These are phyloP conservation scores for Trametes villosa DNA, from an alignment of 768 basidiomycete species.

Conservation along the genomic window DNA sequence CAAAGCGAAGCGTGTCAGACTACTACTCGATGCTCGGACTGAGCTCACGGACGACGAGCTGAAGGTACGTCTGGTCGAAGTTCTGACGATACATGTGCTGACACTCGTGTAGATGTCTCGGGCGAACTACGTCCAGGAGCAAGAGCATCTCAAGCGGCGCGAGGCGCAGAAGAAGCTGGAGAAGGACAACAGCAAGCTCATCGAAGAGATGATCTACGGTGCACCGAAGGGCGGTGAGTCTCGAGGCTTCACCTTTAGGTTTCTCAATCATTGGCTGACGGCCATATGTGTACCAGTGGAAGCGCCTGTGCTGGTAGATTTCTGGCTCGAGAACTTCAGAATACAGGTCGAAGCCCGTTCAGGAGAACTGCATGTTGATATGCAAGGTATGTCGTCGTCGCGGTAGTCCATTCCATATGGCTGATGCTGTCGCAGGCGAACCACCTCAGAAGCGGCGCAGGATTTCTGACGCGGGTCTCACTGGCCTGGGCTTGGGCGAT, in stretches of 20 bases:
- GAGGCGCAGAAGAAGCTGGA: constrained; percentile 56
- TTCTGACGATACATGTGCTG: neutral
- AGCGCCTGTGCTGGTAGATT: constrained; percentile 66
- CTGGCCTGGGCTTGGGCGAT: neutral
- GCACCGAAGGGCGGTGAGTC: constrained; percentile 65
- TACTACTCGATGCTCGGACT: constrained; percentile 71
- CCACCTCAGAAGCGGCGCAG: constrained; percentile 55
- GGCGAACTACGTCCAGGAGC: constrained; percentile 67
- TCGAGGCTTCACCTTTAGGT: neutral
- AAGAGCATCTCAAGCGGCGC: constrained; percentile 55
- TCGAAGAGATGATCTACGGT: constrained; percentile 70
- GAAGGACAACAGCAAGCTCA: constrained; percentile 54
- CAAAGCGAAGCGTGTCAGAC: constrained; percentile 56
- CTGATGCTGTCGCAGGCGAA: constrained; percentile 37
- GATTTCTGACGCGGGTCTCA: constrained; percentile 29
- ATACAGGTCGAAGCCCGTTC: constrained; percentile 69
- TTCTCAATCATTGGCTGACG: neutral
- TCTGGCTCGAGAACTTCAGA: constrained; percentile 77
- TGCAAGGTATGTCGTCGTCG: constrained; percentile 33
- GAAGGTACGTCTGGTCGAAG: constrained; percentile 48
- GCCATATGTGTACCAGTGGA: constrained; percentile 50
- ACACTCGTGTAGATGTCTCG: constrained; percentile 54
- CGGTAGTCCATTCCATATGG: neutral
- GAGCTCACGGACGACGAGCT: constrained; percentile 85
- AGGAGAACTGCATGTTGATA: constrained; percentile 46